Base-by-base conservation (phyloP, 768 basidiomycete species). In the Hygrophorus pudorinus region DNA sequence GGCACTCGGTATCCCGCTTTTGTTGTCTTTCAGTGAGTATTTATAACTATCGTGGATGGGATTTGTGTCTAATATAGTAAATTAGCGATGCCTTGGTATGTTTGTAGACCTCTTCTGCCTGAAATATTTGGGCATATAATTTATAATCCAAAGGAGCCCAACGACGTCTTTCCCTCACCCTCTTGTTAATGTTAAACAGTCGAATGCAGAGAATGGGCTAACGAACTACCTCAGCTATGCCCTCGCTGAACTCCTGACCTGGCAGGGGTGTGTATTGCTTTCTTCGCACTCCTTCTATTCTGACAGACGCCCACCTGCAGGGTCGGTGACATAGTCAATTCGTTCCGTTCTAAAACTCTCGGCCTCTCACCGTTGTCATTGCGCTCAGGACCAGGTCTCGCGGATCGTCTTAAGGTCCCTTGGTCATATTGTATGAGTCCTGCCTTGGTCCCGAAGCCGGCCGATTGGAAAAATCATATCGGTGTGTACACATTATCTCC, bases 401-500 rank as follows among this genome's bases (percentile, higher is more conserved):
- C 71, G 2, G 78, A 81, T 49, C 60, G 68, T 10, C 55, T 78
- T 21, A 74, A 73, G 47, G 58, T 79, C 2, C 78, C 79, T 2
- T 78, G 72, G 70, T 78, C 77, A 3, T 81, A 79, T 52, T 79
- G 77, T 52, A 76, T 79, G 69, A 75, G 72, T 36, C 70, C 72
- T 3, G 64, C 70, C 0, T 51, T 82, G 17, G 73, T 81, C 0
- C 75, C 76, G 0, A 78, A 77, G 51, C 79, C 79, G 0, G 49
- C 62, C 11, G 79, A 81, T 57, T 82, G 79, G 79, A 75, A 69
- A 48, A 73, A 70, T 44, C 61, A 78, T 53, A 78, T 79, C 32
- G 78, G 77, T 77, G 43, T 32, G 61, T 45, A 12, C 13, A 24
- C 24, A 21, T 34, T 17, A 20, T 31, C 30, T n/a, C 11, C 12